Base-by-base conservation (phyloP, 345 rosid species). In the Eucalyptus cloeziana region DNA sequence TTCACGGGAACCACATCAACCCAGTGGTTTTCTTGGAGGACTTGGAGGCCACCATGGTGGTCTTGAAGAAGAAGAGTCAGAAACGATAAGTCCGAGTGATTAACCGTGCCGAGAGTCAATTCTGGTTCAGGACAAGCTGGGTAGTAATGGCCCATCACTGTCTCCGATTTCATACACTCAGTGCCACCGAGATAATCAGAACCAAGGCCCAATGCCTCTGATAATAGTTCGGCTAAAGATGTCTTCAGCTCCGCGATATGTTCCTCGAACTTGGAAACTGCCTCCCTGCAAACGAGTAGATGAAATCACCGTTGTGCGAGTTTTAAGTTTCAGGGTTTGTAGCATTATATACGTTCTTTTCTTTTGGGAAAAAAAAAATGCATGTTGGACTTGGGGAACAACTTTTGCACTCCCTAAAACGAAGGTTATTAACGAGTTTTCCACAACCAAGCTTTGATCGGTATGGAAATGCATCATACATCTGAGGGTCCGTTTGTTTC, bases 81-180 rank as follows among this genome's bases (percentile, higher is more conserved):
- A 56, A 91, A 93, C 31, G 95, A 93, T 8, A 91, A 92, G 88
- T 95, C 95, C 10, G 93, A 88, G 33, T 95, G 96, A 91, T 90
- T 92, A 64, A 91, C 79, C 17, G 92, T 83, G 14, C 94, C 95
- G 1, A 94, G 67, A 1, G 95, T 92, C 89, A 92, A 64, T 37
- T 93, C 92, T 44, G 95, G 95, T 91, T 95, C 91, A 2, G 96
- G 95, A 86, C 96, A 94, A 58, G 88, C 83, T 8, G 95, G 96
- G 87, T 93, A 94, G 79, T 92, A 95, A 86, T 94, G 95, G 88
- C 95, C 92, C 54, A 89, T 86, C 49, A 95, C 33, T 3, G 89
- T 88, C 86, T 92, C 91, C 1, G 95, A 91, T 90, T 94, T 94
- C 96, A 93, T 93, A 92, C 93, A 92, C 76, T 88, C 94, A 86